phyloP scores from a whole-genome alignment of 2,329 filamentous ascomycete species.

The Arthrobotrys sphaeroides region DNA sequence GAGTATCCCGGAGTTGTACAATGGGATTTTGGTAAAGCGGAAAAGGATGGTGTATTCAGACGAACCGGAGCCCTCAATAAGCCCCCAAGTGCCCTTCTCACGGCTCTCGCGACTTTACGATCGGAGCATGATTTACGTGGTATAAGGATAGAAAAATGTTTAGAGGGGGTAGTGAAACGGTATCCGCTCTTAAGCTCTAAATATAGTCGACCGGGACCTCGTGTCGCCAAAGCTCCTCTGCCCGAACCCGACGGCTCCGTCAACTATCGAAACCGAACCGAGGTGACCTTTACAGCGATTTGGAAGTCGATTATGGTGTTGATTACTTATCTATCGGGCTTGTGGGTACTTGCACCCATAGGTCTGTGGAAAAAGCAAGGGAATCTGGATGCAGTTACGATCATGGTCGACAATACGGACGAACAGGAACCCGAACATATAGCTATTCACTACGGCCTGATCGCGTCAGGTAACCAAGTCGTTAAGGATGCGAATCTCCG shows the following conservation, averaged over 20 bases:
- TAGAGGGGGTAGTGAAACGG: neutral
- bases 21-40: conserved; percentile 4
- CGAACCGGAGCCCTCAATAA: neutral
- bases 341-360: too few relatives aligned
- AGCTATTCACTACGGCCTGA: conserved; percentile 30
- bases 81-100: neutral
- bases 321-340: too few relatives aligned
- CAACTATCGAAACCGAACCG: too few relatives aligned
- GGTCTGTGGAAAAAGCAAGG: too few relatives aligned
- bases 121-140: neutral
- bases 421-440: too few relatives aligned
- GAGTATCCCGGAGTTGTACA: conserved; percentile 25
- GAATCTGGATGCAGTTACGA: too few relatives aligned
- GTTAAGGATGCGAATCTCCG: conserved; percentile 30
- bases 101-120: neutral
- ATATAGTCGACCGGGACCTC: neutral
- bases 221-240: neutral
- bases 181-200: neutral
- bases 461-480: conserved; percentile 28
- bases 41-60: neutral
- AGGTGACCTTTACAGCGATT: neutral
- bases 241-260: too few relatives aligned
- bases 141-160: neutral
- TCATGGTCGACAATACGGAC: too few relatives aligned
- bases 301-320: too few relatives aligned